These are phyloP conservation scores for Malassezia yamatoensis DNA, from an alignment of 1,284 basidiomycete species.

Conservation along the genomic window DNA sequence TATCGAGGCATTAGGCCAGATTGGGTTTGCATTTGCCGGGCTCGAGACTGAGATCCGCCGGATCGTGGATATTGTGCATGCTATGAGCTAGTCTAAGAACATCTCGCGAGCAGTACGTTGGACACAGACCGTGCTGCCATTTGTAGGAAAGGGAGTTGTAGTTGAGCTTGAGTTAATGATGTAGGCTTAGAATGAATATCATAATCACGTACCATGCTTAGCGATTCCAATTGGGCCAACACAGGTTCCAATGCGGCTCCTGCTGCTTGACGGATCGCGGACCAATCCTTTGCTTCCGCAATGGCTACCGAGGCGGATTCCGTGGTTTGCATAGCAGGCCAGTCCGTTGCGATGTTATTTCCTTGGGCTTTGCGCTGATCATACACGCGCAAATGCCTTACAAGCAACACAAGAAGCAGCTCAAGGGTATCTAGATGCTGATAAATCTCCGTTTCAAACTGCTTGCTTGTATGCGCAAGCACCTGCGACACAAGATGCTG, in stretches of 20 bases:
- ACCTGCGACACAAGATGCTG: conserved; percentile 51
- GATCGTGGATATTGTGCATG: conserved; percentile 27
- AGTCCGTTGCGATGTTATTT: too few relatives aligned
- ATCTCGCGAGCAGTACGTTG: conserved; percentile 15
- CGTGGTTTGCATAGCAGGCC: too few relatives aligned
- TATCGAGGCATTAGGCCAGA: conserved; percentile 34
- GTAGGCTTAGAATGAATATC: conserved; percentile 10
- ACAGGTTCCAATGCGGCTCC: conserved; percentile 21
- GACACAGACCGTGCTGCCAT: conserved; percentile 30
- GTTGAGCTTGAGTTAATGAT: conserved; percentile 24
- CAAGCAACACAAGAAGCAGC: conserved; percentile 70
- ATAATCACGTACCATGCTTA: not conserved
- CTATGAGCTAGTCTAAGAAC: conserved; percentile 4
- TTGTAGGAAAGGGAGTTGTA: conserved; percentile 31
- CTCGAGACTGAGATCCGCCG: conserved; percentile 33
- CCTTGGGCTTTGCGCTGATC: not conserved
- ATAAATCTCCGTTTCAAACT: conserved; percentile 52
- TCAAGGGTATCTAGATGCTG: conserved; percentile 63
- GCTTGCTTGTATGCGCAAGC: conserved; percentile 53
- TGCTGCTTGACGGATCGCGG: conserved; percentile 3
- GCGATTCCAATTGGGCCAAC: conserved; percentile 20
- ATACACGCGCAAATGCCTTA: conserved; percentile 62
- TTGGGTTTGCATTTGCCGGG: conserved; percentile 38
- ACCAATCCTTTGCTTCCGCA: too few relatives aligned
- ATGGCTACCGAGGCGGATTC: too few relatives aligned